Conservation (phyloP, 2,329 filamentous ascomycete species). For the Paramyrothecium sp. region DNA sequence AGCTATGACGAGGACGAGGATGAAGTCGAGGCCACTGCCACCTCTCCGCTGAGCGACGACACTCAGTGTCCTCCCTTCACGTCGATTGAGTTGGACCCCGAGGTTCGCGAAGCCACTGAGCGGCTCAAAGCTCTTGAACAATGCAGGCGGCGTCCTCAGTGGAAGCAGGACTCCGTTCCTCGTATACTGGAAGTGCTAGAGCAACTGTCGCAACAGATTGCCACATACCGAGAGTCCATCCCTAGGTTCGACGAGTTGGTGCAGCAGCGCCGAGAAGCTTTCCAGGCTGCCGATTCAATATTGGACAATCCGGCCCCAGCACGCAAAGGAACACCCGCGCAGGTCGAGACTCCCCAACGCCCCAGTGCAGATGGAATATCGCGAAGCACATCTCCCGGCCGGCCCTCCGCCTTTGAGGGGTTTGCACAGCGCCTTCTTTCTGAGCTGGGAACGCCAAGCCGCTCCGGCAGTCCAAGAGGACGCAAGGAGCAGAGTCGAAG, state of each 20-base stretch:
- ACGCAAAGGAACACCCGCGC: constrained; percentile 24
- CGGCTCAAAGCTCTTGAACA: constrained; percentile 46
- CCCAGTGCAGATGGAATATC: constrained; percentile 40
- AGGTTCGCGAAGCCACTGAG: constrained; percentile 21
- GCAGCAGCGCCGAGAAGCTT: constrained; percentile 62
- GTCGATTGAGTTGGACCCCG: constrained; percentile 4
- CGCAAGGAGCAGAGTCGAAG: constrained; percentile 41
- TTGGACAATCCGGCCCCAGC: constrained; percentile 31
- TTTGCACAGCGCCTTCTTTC: constrained; percentile 63
- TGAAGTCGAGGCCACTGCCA: constrained; percentile 8
- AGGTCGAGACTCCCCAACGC: constrained; percentile 38
- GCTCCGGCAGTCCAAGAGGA: constrained; percentile 48
- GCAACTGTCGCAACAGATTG: constrained; percentile 60
- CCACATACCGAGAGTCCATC: constrained; percentile 60
- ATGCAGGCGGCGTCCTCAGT: constrained; percentile 54
- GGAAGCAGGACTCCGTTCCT: constrained; percentile 47
- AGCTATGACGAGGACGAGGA: constrained; percentile 43
- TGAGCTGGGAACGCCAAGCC: constrained; percentile 54
- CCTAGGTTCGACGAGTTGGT: constrained; percentile 73
- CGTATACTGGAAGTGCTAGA: constrained; percentile 58
- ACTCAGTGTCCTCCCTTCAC: constrained; percentile 1
- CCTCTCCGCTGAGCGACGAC: background rate
- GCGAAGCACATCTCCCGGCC: constrained; percentile 49
- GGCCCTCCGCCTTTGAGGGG: constrained; percentile 56
- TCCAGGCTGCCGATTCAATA: constrained; percentile 57